Base-by-base conservation (phyloP, 495 filamentous ascomycete genomes). In the Penicillium paxilli region DNA sequence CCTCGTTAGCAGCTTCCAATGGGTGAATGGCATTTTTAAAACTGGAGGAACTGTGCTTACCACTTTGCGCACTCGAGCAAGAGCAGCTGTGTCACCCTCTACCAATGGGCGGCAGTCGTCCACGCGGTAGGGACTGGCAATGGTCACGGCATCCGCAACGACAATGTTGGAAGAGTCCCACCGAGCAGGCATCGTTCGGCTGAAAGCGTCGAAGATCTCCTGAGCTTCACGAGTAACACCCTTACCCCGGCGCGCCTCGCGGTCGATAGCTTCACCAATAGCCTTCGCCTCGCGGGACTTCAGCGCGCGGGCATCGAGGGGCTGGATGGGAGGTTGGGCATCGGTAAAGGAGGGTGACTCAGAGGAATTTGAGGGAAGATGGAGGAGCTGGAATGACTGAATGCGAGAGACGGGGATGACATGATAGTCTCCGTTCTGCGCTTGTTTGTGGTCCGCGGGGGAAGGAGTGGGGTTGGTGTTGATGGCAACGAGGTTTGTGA, bases 181-280 rank as follows among this genome's bases (percentile, higher is more conserved):
- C 40, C 80, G 74, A 40, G 83, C 76, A 9, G 83, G 82, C 74
- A 87, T 86, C 59, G 81, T 86, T 54, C 83, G 75, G 47, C 72
- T 74, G 46, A 90, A 74, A 2, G 78, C 77, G 70, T 90, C 84
- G 57, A 87, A 90, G 11, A 90, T 76, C 38, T 87, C 87, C 65
- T 90, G 87, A 19, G 79, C 85, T 55, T 88, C 86, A 44, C 73
- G 80, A 24, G 74, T 83, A 14, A 88, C 87, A 6, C 81, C 83
- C 60, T 81, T 84, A 9, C 85, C 86, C 44, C 77, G 74, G 38
- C 67, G 78, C 14, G 76, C 72, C 48, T 84, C 82, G 14, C 68
- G 66, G 47, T 85, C 82, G 33, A 80, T 77, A 37, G 85, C 61
- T 28, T 80, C 77, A 28, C 69, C 64, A 16, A 87, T 62, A 9